These are phyloP conservation scores for Trichoderma reesei DNA, from an alignment of 495 filamentous ascomycete species.

Conservation along the genomic window DNA sequence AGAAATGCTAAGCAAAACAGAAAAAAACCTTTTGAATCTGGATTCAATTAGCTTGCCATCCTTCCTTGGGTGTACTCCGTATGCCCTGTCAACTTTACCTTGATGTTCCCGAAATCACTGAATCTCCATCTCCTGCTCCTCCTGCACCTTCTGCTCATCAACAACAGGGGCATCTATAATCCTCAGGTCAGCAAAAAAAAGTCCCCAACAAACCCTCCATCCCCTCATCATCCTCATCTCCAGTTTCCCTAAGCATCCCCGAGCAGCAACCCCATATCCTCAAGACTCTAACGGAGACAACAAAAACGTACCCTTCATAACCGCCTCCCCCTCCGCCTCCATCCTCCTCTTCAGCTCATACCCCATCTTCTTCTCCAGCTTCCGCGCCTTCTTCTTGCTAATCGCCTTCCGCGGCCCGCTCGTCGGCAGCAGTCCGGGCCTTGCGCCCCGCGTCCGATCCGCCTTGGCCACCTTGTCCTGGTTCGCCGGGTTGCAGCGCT, in stretches of 20 bases:
- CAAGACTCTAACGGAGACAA: constrained; percentile 10
- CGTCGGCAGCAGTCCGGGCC: constrained; percentile 30
- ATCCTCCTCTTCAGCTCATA: constrained; percentile 20
- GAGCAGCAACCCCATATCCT: neutral
- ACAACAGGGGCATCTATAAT: constrained; percentile 4
- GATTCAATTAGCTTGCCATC: neutral
- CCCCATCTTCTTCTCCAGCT: constrained; percentile 32
- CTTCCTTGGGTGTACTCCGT: too few relatives aligned
- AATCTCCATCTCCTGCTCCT: constrained; percentile 3
- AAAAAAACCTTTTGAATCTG: neutral
- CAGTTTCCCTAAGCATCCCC: neutral
- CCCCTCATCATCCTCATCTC: neutral
- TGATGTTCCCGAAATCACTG: neutral
- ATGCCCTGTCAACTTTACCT: neutral
- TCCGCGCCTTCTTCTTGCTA: constrained; percentile 34
- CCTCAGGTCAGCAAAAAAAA: constrained; percentile 1
- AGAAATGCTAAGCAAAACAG: neutral
- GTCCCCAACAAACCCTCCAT: too few relatives aligned
- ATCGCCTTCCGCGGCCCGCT: constrained; percentile 31
- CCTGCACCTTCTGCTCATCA: neutral
- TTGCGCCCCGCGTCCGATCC: constrained; percentile 28
- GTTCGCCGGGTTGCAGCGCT: constrained; percentile 2
- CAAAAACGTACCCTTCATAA: constrained; percentile 15
- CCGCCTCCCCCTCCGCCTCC: constrained; percentile 18
- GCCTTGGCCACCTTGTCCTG: constrained; percentile 21